Base-by-base conservation (phyloP, 345 rosid genomes). In the Sonneratia alba region DNA sequence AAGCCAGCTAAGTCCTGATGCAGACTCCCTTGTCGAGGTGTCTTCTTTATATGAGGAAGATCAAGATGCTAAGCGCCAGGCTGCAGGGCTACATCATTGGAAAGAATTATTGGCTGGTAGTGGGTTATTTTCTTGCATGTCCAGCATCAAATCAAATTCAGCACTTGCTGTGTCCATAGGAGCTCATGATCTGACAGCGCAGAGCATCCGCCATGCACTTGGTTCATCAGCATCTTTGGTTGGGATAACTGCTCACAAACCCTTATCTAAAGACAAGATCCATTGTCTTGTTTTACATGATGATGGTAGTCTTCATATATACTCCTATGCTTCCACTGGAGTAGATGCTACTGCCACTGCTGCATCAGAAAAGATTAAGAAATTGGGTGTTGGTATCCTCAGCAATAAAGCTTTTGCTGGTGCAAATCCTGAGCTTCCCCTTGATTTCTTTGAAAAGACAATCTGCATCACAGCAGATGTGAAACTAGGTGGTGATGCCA, bases 301-400 rank as follows among this genome's bases (percentile, higher is more conserved):
- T 77, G 99, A 95, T 81, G 97, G 99, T 73, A 95, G 99, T 86
- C 96, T 95, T 79, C 99, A 92, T 75, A 95, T 95, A 84, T 92
- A 92, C 82, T 85, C 89, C 63, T 86, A 89, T 77, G 80, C 77
- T 76, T 86, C 90, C 19, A 67, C 73, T 40, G 98, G 89, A 79
- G 75, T 75, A 77, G 97, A 92, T 85, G 71, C 82, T 73, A 76
- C 77, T 75, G 80, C 87, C 74, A 87, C 79, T 90, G 86, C 83
- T 71, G 78, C 89, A 45, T 87, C 88, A 65, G 97, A 95, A 81
- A 92, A 88, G 72, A 91, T 95, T 38, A 89, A 92, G 77, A 92
- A 87, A 72, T 79, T 95, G 81, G 92, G 98, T 72, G 81, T 91
- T 75, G 90, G 88, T 77, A 92, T 95, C 75, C 97, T 95, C 67